Percentiles rank a stretch among this genome's conserved stretches.
Evolutionary conservation across 441 rosid species (phyloP).

Genomic region (Capsella rubella): DNA sequence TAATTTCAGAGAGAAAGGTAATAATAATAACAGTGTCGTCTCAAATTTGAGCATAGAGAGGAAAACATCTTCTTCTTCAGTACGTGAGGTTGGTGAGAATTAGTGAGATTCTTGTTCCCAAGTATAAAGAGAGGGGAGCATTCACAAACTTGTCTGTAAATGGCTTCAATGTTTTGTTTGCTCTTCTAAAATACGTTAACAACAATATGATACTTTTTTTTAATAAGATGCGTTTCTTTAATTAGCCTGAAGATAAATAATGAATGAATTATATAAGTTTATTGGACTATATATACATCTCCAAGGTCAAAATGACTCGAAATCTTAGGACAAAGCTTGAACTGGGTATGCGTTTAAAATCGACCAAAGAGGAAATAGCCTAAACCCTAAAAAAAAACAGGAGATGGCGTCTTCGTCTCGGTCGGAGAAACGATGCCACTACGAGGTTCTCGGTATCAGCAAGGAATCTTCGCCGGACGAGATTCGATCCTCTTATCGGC

Average conservation of each 20-base stretch:
- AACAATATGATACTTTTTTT: constrained; percentile 30
- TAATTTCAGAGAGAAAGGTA: constrained; percentile 60
- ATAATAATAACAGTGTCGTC: constrained; percentile 42
- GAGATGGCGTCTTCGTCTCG: constrained; percentile 57
- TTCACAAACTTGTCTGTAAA: constrained; percentile 38
- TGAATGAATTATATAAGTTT: neutral
- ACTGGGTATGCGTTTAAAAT: constrained; percentile 19
- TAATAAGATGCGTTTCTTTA: constrained; percentile 20
- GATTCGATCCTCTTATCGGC: constrained; percentile 78
- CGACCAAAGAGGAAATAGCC: constrained; percentile 32
- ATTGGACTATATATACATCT: neutral
- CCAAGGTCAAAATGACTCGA: neutral
- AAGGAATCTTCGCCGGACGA: constrained; percentile 74
- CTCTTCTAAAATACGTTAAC: constrained; percentile 10
- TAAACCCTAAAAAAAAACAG: constrained; percentile 15
- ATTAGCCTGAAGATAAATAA: neutral
- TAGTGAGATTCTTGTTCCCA: constrained; percentile 28
- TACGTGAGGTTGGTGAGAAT: constrained; percentile 51
- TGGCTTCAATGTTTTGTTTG: constrained; percentile 15
- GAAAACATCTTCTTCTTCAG: constrained; percentile 48
- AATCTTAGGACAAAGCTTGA: neutral
- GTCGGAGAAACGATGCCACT: constrained; percentile 83
- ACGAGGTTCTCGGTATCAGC: constrained; percentile 77
- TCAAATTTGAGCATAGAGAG: constrained; percentile 61
- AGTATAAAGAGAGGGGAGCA: constrained; percentile 15